phyloP scores from a whole-genome alignment of 2,329 filamentous ascomycete genomes.

The Epichloe amarillans region DNA sequence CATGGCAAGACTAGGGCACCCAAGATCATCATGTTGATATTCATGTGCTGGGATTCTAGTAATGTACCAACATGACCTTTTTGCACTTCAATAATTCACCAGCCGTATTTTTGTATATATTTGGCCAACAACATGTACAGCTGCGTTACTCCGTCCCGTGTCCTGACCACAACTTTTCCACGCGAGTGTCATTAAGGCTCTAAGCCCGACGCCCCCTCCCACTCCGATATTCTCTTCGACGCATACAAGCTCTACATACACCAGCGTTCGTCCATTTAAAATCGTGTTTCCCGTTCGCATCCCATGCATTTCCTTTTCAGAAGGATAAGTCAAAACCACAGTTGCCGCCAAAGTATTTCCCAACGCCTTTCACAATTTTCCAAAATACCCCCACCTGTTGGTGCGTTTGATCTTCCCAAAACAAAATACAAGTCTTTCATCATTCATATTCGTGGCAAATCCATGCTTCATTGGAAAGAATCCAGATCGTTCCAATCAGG shows the following conservation, averaged over 20 bases:
- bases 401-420: neutral
- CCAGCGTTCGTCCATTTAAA: neutral
- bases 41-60: neutral
- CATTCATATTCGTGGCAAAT: constrained; percentile 4
- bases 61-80: neutral
- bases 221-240: neutral
- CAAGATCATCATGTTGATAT: neutral
- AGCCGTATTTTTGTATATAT: neutral
- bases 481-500: neutral
- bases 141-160: neutral
- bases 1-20: neutral
- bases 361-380: constrained; percentile 3
- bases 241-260: neutral
- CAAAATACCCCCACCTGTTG: neutral
- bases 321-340: neutral
- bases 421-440: neutral
- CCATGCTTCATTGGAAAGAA: neutral
- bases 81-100: neutral
- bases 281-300: neutral
- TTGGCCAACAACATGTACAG: neutral
- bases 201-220: neutral
- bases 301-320: neutral
- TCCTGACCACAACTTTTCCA: neutral
- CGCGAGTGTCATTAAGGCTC: neutral
- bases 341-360: neutral